A percentile compares a stretch with the other conserved stretches of the same genome.
Evolutionary conservation across 108 stramenopile species (phyloP).

Genomic region (Stephanodiscus minutulus): DNA sequence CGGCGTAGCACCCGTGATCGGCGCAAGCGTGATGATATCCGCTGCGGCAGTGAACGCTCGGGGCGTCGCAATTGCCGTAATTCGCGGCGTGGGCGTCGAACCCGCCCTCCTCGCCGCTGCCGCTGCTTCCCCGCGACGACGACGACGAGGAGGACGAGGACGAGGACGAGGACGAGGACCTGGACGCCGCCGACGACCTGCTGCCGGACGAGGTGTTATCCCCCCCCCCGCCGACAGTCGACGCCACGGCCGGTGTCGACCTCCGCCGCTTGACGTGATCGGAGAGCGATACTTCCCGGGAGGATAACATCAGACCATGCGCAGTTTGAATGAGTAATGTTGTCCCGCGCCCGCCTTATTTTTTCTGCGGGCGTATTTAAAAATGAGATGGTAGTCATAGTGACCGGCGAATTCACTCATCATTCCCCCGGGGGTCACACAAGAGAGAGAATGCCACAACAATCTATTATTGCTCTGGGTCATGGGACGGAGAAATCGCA

Average conservation of each 20-base stretch:
- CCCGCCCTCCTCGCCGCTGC: not conserved
- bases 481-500: too few relatives aligned
- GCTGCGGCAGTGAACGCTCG: conserved; percentile 5
- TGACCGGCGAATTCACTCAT: too few relatives aligned
- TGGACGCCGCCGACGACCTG: not conserved
- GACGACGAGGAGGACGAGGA: not conserved
- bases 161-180: not conserved
- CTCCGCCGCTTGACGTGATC: conserved; percentile 14
- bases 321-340: too few relatives aligned
- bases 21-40: too few relatives aligned
- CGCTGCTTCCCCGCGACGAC: not conserved
- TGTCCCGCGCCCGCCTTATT: too few relatives aligned
- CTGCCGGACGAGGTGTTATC: not conserved
- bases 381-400: too few relatives aligned
- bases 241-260: not conserved
- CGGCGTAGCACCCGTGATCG: conserved; percentile 13
- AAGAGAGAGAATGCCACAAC: too few relatives aligned
- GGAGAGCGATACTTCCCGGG: conserved; percentile 11
- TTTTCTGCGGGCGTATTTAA: too few relatives aligned
- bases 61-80: conserved; percentile 18
- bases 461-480: too few relatives aligned
- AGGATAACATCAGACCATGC: not conserved
- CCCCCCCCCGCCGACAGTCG: not conserved
- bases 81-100: conserved; percentile 12
- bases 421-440: too few relatives aligned